Evolutionary conservation across 495 filamentous ascomycete genomes (phyloP).

Genomic region (Penicillium dipodomyicola): DNA sequence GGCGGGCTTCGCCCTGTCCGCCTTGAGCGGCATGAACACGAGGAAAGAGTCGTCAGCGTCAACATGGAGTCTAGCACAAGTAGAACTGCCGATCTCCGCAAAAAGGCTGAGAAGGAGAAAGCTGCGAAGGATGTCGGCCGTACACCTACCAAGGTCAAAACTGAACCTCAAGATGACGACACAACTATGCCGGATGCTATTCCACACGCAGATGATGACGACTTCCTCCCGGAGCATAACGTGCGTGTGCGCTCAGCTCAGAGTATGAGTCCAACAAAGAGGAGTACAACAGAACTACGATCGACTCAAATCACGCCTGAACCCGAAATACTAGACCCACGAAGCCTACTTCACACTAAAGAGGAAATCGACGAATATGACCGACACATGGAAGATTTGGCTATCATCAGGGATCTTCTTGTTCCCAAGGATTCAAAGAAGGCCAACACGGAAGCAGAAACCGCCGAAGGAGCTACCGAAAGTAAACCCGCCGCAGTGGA

Average conservation of each 20-base stretch:
- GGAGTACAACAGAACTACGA: slow-evolving; percentile 4
- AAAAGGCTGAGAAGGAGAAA: slow-evolving; percentile 37
- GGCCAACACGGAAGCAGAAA: slow-evolving; percentile 15
- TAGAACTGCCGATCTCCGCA: slow-evolving; percentile 43
- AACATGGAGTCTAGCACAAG: slow-evolving; percentile 52
- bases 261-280: slow-evolving; percentile 13
- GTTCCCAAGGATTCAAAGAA: slow-evolving; percentile 28
- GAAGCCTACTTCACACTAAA: slow-evolving; percentile 41
- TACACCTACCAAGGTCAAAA: slow-evolving; percentile 33
- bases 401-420: slow-evolving; percentile 37
- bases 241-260: slow-evolving; percentile 36
- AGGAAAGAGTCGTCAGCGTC: slow-evolving; percentile 48
- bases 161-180: slow-evolving; percentile 46
- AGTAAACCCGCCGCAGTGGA: slow-evolving; percentile 12
- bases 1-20: slow-evolving; percentile 46
- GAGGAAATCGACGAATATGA: slow-evolving; percentile 50
- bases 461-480: slow-evolving; percentile 12
- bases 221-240: slow-evolving; percentile 37
- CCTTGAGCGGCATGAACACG: slow-evolving; percentile 51
- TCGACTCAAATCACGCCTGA: slow-evolving; percentile 7
- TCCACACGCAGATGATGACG: slow-evolving; percentile 38
- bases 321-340: slow-evolving; percentile 27
- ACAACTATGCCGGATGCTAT: slow-evolving; percentile 37
- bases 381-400: slow-evolving; percentile 41
- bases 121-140: slow-evolving; percentile 26